Conservation (phyloP, 2,329 filamentous ascomycete genomes). For the Pezicula carpinea region DNA sequence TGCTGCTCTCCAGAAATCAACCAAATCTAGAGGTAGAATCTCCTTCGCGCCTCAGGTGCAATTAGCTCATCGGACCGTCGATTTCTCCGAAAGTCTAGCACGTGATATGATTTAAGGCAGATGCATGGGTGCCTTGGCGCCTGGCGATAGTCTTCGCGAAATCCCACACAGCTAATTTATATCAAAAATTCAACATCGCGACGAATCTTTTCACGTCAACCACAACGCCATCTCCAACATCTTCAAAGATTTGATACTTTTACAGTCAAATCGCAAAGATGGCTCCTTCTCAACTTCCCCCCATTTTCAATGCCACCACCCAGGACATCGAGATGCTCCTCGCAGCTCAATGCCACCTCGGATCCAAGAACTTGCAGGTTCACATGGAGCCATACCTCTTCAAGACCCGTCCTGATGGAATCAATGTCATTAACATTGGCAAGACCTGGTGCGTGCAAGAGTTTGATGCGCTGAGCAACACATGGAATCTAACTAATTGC, state of each 20-base stretch:
- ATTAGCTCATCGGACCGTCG: no score
- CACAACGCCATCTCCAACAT: conserved; percentile 19
- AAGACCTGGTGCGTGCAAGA: conserved; percentile 84
- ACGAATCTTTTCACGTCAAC: not conserved
- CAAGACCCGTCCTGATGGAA: conserved; percentile 98
- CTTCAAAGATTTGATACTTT: conserved; percentile 33
- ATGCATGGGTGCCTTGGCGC: not conserved
- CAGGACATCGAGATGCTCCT: conserved; percentile 99
- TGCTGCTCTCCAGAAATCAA: not conserved
- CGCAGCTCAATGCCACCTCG: conserved; percentile 92
- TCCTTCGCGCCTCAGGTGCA: no score
- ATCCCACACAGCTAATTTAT: conserved; percentile 29
- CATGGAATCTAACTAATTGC: conserved; percentile 18
- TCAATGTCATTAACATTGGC: conserved; percentile 99
- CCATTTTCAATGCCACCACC: conserved; percentile 90
- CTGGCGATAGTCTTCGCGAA: conserved; percentile 31
- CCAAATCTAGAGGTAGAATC: not conserved
- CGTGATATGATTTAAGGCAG: no score
- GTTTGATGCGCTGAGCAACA: conserved; percentile 2
- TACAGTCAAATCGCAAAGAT: conserved; percentile 65
- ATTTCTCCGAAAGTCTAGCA: no score
- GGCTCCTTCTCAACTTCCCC: conserved; percentile 91
- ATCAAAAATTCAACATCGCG: no score
- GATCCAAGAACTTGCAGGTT: conserved; percentile 98
- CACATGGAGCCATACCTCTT: conserved; percentile 99